Conservation (phyloP, 345 rosid species). For the Populus davidiana region DNA sequence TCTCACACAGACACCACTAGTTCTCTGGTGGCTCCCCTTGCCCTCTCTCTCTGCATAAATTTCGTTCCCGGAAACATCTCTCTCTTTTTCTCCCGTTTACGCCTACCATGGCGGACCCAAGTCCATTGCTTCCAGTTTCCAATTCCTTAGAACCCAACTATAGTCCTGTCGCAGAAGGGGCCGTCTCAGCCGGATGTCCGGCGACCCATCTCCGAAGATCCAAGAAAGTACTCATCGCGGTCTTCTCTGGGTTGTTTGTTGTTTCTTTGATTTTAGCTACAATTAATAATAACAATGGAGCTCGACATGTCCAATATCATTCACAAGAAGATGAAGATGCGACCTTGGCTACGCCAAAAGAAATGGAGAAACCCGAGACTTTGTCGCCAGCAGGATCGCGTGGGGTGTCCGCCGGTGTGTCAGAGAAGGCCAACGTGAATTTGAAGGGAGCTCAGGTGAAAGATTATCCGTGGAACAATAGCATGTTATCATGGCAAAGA, state of each 20-base stretch:
- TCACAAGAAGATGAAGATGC: neutral
- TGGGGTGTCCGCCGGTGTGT: constrained; percentile 60
- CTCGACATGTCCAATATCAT: neutral
- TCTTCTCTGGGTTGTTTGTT: constrained; percentile 35
- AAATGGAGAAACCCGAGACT: constrained; percentile 1
- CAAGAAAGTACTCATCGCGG: constrained; percentile 16
- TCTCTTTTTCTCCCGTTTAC: neutral
- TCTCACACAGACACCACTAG: neutral
- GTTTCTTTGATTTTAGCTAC: constrained; percentile 32
- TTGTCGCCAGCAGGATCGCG: constrained; percentile 34
- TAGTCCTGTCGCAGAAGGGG: constrained; percentile 18
- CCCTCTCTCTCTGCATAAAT: neutral
- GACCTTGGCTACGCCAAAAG: neutral
- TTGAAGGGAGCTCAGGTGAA: constrained; percentile 6
- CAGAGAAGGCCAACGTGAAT: constrained; percentile 54
- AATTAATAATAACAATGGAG: neutral
- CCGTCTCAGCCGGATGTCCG: constrained; percentile 4
- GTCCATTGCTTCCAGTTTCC: constrained; percentile 15
- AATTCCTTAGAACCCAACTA: neutral
- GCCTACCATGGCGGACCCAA: constrained; percentile 21
- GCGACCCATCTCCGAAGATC: constrained; percentile 21
- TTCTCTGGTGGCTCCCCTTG: neutral
- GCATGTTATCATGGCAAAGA: constrained; percentile 86
- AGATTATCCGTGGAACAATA: constrained; percentile 72
- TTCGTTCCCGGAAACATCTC: no score